Evolutionary conservation across 73 alveolate species (phyloP).

Genomic region (Halteria grandinella): DNA sequence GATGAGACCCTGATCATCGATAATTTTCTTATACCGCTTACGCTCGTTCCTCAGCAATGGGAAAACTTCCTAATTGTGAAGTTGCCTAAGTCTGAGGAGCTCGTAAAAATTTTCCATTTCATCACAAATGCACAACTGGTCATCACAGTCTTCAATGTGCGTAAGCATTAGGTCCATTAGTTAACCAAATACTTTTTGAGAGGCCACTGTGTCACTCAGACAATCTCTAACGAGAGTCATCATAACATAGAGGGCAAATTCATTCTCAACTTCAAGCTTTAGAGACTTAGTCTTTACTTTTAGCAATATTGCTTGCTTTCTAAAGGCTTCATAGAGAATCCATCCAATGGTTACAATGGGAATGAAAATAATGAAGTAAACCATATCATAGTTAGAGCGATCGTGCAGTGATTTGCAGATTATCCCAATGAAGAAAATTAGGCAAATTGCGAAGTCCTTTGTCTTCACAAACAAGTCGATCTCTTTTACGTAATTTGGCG

Average conservation of each 20-base stretch:
- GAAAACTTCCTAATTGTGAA: background rate
- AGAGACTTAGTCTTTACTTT: background rate
- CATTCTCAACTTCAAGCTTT: slow-evolving; percentile 24
- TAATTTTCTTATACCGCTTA: slow-evolving; percentile 23
- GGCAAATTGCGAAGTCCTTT: background rate
- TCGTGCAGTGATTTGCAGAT: background rate
- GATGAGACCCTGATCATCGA: slow-evolving; percentile 34
- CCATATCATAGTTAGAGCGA: background rate
- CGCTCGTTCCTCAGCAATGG: background rate
- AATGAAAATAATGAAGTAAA: slow-evolving; percentile 4
- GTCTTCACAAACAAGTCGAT: background rate
- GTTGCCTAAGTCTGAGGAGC: background rate
- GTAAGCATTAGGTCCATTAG: background rate
- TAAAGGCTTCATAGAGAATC: background rate
- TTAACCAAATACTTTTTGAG: background rate
- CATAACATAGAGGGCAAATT: slow-evolving; percentile 6
- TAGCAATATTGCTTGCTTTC: background rate
- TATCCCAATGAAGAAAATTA: background rate
- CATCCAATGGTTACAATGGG: slow-evolving; percentile 16
- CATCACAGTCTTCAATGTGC: slow-evolving; percentile 29
- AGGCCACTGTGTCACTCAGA: background rate
- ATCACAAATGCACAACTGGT: slow-evolving; percentile 3
- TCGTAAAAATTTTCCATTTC: slow-evolving; percentile 28
- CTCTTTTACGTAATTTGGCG: slow-evolving; percentile 3
- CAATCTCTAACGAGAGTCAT: background rate